Conservation (phyloP, 2,329 filamentous ascomycete genomes). For the Beauveria sp. region DNA sequence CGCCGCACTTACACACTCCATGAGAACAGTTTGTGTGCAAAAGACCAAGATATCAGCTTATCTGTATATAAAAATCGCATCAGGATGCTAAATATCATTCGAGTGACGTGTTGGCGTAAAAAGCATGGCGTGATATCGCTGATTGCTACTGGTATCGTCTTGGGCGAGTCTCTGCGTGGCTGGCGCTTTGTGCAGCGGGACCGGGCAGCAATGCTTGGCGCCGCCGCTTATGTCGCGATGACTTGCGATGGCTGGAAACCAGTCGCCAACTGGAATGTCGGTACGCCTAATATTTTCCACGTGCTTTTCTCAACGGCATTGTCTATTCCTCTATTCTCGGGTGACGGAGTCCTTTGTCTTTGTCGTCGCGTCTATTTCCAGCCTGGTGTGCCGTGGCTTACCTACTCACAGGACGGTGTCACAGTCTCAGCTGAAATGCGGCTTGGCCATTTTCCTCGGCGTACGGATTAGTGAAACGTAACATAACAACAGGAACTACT, state of each 20-base stretch:
- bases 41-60: too few species aligned
- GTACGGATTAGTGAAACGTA: conserved; percentile 1
- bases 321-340: not conserved
- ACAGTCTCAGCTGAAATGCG: not conserved
- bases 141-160: not conserved
- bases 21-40: too few species aligned
- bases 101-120: not conserved
- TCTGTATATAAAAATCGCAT: too few species aligned
- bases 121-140: not conserved
- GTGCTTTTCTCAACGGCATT: not conserved
- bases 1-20: too few species aligned
- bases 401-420: not conserved
- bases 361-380: not conserved
- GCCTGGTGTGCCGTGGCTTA: too few species aligned
- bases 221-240: not conserved
- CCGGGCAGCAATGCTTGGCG: not conserved
- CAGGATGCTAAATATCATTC: not conserved
- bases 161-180: not conserved
- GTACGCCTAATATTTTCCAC: too few species aligned
- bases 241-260: not conserved
- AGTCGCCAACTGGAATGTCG: not conserved
- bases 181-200: not conserved
- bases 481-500: not conserved
- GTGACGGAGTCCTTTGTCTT: not conserved
- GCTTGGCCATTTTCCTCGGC: not conserved